Conservation (phyloP, 768 basidiomycete genomes). For the Trametes coccinea region DNA sequence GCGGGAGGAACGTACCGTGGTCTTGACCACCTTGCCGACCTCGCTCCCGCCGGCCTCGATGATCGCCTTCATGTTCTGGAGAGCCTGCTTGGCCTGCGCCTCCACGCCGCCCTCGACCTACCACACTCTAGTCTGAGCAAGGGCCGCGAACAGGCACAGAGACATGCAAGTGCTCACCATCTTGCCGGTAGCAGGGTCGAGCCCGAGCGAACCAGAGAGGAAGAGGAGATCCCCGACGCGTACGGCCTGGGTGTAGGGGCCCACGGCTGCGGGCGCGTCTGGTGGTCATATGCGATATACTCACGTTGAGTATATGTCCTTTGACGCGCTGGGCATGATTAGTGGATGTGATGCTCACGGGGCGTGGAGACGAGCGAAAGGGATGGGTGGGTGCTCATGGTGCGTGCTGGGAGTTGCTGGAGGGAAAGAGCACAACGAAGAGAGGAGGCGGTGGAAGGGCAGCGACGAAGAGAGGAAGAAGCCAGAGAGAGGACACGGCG, state of each 20-base stretch:
- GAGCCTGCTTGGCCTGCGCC: slow-evolving; percentile 77
- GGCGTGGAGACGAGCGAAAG: slow-evolving; percentile 38
- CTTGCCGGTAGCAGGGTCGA: slow-evolving; percentile 70
- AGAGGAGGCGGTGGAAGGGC: neutral
- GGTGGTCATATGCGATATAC: slow-evolving; percentile 6
- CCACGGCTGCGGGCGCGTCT: slow-evolving; percentile 80
- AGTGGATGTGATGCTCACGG: slow-evolving; percentile 20
- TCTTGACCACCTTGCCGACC: slow-evolving; percentile 83
- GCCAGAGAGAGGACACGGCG: neutral
- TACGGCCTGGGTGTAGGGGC: slow-evolving; percentile 88
- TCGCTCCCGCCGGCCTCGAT: slow-evolving; percentile 81
- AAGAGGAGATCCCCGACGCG: slow-evolving; percentile 84
- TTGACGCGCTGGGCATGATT: neutral
- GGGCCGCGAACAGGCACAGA: no score
- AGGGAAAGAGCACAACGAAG: neutral
- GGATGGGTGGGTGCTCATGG: slow-evolving; percentile 37
- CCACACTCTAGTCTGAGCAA: neutral
- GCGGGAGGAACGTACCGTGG: slow-evolving; percentile 59
- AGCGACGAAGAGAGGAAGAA: neutral
- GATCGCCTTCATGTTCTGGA: slow-evolving; percentile 84
- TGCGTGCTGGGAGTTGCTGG: slow-evolving; percentile 10
- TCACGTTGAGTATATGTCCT: neutral
- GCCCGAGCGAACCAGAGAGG: slow-evolving; percentile 84
- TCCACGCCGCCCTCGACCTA: slow-evolving; percentile 63
- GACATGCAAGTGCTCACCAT: slow-evolving; percentile 44